Percentiles rank a stretch among this genome's conserved stretches.
These are phyloP conservation scores for Dioscorea cayenensis DNA, from an alignment of 116 monocot genomes.

Conservation along the genomic window DNA sequence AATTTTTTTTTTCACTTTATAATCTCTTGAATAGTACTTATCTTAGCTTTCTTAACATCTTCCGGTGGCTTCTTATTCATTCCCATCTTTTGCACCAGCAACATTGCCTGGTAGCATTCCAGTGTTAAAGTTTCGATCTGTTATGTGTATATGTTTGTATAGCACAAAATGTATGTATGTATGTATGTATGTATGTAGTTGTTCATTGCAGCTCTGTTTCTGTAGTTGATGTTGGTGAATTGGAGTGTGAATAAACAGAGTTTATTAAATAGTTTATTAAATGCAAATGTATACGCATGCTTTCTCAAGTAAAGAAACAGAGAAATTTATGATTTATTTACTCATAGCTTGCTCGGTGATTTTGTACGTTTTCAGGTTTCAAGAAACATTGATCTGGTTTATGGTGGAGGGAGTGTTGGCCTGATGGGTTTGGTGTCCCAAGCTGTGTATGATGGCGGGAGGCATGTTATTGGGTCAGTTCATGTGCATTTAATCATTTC, in stretches of 20 bases:
- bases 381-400: constrained; percentile 56
- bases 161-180: not conserved
- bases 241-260: not conserved
- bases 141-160: too few relatives aligned
- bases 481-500: not conserved
- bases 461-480: constrained; percentile 56
- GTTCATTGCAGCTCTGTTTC: not conserved
- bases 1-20: not conserved
- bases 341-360: too few relatives aligned
- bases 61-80: too few relatives aligned
- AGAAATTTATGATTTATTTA: not conserved
- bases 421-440: constrained; percentile 59
- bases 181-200: not conserved
- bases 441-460: constrained; percentile 51
- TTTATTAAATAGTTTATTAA: not conserved
- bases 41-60: not conserved
- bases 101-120: too few relatives aligned
- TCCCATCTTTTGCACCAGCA: too few relatives aligned
- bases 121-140: too few relatives aligned
- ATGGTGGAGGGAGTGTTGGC: constrained; percentile 58
- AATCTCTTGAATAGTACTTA: not conserved
- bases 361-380: constrained; percentile 23
- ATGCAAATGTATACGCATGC: not conserved
- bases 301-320: not conserved
- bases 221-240: not conserved